These are phyloP conservation scores for Dothistroma septosporum DNA, from an alignment of 2,329 filamentous ascomycete species.

Conservation along the genomic window DNA sequence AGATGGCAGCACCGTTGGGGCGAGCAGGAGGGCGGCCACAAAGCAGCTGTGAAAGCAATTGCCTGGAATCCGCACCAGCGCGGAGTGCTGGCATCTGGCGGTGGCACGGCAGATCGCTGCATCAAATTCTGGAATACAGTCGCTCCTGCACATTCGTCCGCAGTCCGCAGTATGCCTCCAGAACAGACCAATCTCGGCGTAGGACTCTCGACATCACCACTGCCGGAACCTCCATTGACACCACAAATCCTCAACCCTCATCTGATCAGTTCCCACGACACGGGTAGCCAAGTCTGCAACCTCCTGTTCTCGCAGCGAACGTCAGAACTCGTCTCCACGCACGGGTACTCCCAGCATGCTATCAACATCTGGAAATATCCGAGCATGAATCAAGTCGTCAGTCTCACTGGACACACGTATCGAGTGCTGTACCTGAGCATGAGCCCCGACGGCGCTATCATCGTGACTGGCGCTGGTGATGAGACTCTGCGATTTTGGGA, in stretches of 20 bases:
- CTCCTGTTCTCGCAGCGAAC: conserved; percentile 96
- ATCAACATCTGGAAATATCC: conserved; percentile 99
- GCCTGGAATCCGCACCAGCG: conserved; percentile 96
- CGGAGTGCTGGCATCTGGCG: conserved; percentile 88
- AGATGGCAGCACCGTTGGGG: conserved; percentile 90
- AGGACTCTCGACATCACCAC: conserved; percentile 26
- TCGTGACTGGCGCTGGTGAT: conserved; percentile 93
- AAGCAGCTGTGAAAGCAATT: conserved; percentile 94
- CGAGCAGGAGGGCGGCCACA: conserved; percentile 92
- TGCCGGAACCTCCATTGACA: conserved; percentile 28
- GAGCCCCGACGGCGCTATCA: conserved; percentile 89
- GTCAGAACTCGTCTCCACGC: conserved; percentile 94
- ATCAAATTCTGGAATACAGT: conserved; percentile 97
- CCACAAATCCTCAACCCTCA: conserved; percentile 44
- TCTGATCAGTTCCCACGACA: conserved; percentile 77
- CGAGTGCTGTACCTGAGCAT: conserved; percentile 94
- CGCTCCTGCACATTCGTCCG: conserved; percentile 39
- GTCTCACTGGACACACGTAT: conserved; percentile 92
- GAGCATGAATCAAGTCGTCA: conserved; percentile 94
- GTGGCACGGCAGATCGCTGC: conserved; percentile 88
- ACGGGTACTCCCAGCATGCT: conserved; percentile 96
- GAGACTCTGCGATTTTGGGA: conserved; percentile 97
- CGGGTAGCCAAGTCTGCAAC: conserved; percentile 98
- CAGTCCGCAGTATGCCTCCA: conserved; percentile 24
- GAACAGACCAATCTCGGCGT: conserved; percentile 25